A percentile compares a stretch with the other conserved stretches of the same genome.
Evolutionary conservation across 352 stramenopile genomes (phyloP).

Genomic region (Globisporangium perplexum): DNA sequence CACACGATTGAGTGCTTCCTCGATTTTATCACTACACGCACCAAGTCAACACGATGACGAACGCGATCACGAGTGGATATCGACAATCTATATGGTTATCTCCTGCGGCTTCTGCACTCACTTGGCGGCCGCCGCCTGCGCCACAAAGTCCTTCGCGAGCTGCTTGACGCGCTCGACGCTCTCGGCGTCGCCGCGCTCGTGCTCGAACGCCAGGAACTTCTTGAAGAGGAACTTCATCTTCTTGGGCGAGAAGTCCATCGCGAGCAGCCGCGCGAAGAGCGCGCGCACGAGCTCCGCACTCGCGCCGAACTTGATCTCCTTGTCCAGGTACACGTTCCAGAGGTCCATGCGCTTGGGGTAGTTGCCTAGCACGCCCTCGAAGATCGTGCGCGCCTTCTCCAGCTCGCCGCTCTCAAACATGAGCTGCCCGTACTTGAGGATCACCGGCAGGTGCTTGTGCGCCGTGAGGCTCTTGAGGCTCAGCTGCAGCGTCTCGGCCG

Average conservation of each 20-base stretch:
- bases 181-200: slow-evolving; percentile 86
- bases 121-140: slow-evolving; percentile 39
- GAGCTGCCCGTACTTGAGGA: slow-evolving; percentile 95
- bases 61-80: no score
- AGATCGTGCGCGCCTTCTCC: slow-evolving; percentile 94
- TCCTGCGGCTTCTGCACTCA: not conserved
- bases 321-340: slow-evolving; percentile 96
- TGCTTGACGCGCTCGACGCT: slow-evolving; percentile 91
- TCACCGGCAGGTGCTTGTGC: slow-evolving; percentile 94
- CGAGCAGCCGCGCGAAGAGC: slow-evolving; percentile 90
- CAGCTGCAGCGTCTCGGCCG: slow-evolving; percentile 88
- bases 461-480: slow-evolving; percentile 88
- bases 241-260: slow-evolving; percentile 94
- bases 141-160: slow-evolving; percentile 92
- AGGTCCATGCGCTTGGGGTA: slow-evolving; percentile 96
- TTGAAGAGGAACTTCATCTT: slow-evolving; percentile 99
- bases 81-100: no score
- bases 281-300: slow-evolving; percentile 76
- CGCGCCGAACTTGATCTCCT: slow-evolving; percentile 93
- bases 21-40: no score
- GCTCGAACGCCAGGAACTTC: slow-evolving; percentile 94
- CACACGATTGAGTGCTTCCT: no score
- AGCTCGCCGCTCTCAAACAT: slow-evolving; percentile 92
- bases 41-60: no score
- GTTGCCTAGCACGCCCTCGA: slow-evolving; percentile 92